Evolutionary conservation across 108 stramenopile species (phyloP).

Genomic region (Cyclotella distinguenda): DNA sequence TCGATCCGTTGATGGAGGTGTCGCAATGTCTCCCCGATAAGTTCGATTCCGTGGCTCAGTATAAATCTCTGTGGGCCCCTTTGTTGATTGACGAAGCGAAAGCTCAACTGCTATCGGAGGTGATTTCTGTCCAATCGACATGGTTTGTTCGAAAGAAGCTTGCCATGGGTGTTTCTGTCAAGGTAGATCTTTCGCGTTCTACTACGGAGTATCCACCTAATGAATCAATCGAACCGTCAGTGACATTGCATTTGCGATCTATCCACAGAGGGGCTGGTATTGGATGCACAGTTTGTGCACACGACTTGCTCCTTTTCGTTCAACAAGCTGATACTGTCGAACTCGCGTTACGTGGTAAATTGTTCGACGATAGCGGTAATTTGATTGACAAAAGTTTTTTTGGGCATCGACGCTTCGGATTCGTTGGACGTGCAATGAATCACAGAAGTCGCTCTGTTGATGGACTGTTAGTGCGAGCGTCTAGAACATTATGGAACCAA

Average conservation of each 20-base stretch:
- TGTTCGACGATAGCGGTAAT: constrained; percentile 9
- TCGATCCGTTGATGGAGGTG: neutral
- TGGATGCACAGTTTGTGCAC: constrained; percentile 21
- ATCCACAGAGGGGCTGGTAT: constrained; percentile 15
- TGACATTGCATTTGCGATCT: constrained; percentile 20
- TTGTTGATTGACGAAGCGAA: constrained; percentile 50
- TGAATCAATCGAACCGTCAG: constrained; percentile 25
- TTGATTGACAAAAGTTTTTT: neutral
- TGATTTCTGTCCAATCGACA: constrained; percentile 38
- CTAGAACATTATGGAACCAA: constrained; percentile 36
- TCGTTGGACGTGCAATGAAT: constrained; percentile 43
- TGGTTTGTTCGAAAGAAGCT: constrained; percentile 17
- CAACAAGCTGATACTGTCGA: constrained; percentile 23
- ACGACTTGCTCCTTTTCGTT: constrained; percentile 42
- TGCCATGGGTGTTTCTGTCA: constrained; percentile 21
- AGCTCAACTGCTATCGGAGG: constrained; percentile 50
- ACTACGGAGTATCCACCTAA: constrained; percentile 12
- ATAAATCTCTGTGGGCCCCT: constrained; percentile 49
- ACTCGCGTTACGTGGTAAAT: constrained; percentile 34
- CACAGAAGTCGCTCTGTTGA: constrained; percentile 34
- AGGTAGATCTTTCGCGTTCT: constrained; percentile 31
- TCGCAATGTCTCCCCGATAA: constrained; percentile 31
- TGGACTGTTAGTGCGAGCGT: constrained; percentile 41
- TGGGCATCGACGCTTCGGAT: constrained; percentile 25
- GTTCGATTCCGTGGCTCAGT: constrained; percentile 47